phyloP scores from a whole-genome alignment of 345 rosid genomes.

The Pistacia integerrima region DNA sequence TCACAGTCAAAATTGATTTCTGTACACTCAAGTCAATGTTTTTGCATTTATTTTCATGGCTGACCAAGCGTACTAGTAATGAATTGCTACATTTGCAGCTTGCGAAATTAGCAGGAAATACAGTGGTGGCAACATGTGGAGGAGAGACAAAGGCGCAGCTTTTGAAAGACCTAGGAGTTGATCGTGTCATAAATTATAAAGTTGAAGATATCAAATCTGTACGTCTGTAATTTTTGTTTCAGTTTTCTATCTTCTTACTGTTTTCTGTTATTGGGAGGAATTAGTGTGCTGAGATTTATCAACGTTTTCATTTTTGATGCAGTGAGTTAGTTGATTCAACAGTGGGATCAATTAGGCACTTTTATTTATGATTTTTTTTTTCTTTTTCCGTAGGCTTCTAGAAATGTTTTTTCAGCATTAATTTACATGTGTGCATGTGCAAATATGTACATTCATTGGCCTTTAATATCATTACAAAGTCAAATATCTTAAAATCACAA shows the following conservation, averaged over 20 bases:
- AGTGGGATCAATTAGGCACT: not conserved
- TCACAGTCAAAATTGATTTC: not conserved
- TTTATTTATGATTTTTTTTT: not conserved
- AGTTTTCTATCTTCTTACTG: not conserved
- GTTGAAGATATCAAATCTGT: slow-evolving; percentile 84
- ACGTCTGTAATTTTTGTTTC: slow-evolving; percentile 29
- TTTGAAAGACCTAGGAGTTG: slow-evolving; percentile 79
- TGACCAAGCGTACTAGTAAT: not conserved
- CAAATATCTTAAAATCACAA: not conserved
- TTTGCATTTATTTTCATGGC: not conserved
- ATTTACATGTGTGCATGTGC: not conserved
- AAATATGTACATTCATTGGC: not conserved
- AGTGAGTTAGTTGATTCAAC: slow-evolving; percentile 3
- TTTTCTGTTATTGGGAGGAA: not conserved
- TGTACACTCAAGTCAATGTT: not conserved
- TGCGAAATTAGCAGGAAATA: slow-evolving; percentile 87
- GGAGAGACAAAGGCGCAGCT: slow-evolving; percentile 82
- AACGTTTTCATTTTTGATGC: not conserved
- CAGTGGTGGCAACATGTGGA: slow-evolving; percentile 90
- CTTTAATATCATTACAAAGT: not conserved
- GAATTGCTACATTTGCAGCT: slow-evolving; percentile 53
- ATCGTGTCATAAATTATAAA: slow-evolving; percentile 88
- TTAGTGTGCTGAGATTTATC: not conserved
- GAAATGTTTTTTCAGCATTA: not conserved
- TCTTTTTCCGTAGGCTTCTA: not conserved